Evolutionary conservation across 2,329 filamentous ascomycete species (phyloP), one percentile per base, ranked within the genome.

Genomic region (Colletotrichum echinochloae): DNA sequence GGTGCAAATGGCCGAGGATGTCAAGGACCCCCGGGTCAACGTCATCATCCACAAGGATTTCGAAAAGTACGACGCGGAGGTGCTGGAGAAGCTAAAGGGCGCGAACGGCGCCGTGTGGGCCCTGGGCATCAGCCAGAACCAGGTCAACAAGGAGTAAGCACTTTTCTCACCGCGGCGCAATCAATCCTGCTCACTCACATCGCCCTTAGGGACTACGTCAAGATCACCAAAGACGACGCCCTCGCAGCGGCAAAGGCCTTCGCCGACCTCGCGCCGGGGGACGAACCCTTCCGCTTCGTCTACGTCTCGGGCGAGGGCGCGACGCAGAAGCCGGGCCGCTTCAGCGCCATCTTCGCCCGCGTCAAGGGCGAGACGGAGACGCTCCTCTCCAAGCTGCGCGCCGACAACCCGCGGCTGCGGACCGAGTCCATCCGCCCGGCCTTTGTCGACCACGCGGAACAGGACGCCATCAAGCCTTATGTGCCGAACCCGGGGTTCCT

Each of bases 51-150:
- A 94, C 76, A 84, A 86, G 20, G 90, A 94, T 78, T 94, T 92
- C 76, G 79, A 81, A 16, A 82, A 78, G 1, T 94, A 93, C 77
- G 85, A 87, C 44, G 74, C 85, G 0, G 82, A 83, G 0, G 74
- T 94, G 2, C 83, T 94, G 12, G 73, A 79, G 30, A 83, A 90
- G 76, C 82, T 95, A 0, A 83, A 85, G 62, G 91, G 88, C 28
- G 92, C 92, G 0, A 81, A 86, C 9, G 92, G 90, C 2, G 92
- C 89, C 70, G 90, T 94, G 1, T 95, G 92, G 92, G 92, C 92
- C 0, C 83, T 91, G 55, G 92, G 92, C 0, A 89, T 90, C 57
- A 89, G 87, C 71, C 87, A 90, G 75, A 88, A 79, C 14, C 81
- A 85, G 49, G 90, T 93, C 9, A 77, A 77, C 66, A 88, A 87